Percentiles rank a stretch among this genome's conserved stretches.
Conservation (phyloP, 106 monocot genomes). For the Phalaenopsis aphrodite region DNA sequence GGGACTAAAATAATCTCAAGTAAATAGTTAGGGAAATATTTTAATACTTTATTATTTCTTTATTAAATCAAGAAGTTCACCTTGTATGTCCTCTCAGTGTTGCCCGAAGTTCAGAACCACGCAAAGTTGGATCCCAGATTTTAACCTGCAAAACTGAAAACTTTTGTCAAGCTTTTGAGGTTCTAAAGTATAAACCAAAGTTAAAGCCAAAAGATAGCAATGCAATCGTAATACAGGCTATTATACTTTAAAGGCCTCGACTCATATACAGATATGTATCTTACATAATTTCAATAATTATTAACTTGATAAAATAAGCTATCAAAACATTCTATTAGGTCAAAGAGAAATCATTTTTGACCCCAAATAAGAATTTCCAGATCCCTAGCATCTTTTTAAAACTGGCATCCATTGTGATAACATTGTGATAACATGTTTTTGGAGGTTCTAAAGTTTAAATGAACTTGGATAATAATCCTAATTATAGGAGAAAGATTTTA, state of each 20-base stretch:
- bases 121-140: conserved; percentile 75
- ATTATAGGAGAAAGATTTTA: too few species aligned
- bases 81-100: conserved; percentile 73
- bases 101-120: conserved; percentile 71
- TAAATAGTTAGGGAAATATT: too few species aligned
- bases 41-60: background rate
- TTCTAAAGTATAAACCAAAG: background rate
- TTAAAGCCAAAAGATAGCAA: background rate
- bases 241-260: background rate
- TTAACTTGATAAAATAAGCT: background rate
- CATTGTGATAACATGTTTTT: too few species aligned
- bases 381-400: background rate
- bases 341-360: background rate
- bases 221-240: background rate
- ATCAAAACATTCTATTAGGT: background rate
- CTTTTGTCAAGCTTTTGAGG: background rate
- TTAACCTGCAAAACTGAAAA: conserved; percentile 47
- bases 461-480: too few species aligned
- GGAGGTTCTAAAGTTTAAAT: too few species aligned
- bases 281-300: conserved; percentile 1
- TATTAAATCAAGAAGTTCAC: conserved; percentile 13
- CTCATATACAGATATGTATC: background rate
- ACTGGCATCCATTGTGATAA: background rate
- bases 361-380: background rate
- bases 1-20: too few species aligned